Percentiles rank a stretch among this genome's conserved stretches.
Evolutionary conservation across 2,329 filamentous ascomycete species (phyloP).

Genomic region (Ophiobolus disseminans): DNA sequence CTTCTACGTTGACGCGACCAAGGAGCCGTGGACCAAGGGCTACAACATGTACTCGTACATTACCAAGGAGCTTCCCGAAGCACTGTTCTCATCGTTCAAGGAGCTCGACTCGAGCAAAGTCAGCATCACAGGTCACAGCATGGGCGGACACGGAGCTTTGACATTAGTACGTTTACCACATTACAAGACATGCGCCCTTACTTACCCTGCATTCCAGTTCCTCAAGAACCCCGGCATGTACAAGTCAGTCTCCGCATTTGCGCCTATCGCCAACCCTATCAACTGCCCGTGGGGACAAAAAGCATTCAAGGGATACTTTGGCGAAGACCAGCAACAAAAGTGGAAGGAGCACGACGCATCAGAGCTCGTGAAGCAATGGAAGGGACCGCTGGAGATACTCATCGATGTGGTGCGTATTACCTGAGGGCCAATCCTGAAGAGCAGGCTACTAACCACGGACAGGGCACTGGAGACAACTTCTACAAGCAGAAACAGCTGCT

Average conservation of each 20-base stretch:
- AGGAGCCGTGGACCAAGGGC: slow-evolving; percentile 73
- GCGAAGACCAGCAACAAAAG: slow-evolving; percentile 71
- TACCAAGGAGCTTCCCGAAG: slow-evolving; percentile 80
- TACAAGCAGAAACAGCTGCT: slow-evolving; percentile 93
- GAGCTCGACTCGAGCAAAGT: slow-evolving; percentile 74
- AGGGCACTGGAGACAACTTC: slow-evolving; percentile 94
- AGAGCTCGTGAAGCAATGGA: slow-evolving; percentile 81
- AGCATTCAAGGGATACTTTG: slow-evolving; percentile 91
- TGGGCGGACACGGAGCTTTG: slow-evolving; percentile 96
- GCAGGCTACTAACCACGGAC: slow-evolving; percentile 6
- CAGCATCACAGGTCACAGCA: slow-evolving; percentile 90
- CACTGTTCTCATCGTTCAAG: slow-evolving; percentile 74
- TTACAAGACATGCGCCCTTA: background rate
- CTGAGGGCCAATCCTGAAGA: background rate
- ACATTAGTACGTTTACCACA: slow-evolving; percentile 64
- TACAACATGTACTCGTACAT: slow-evolving; percentile 98
- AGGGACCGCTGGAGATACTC: slow-evolving; percentile 74
- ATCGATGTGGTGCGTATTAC: slow-evolving; percentile 78
- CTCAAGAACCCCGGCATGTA: slow-evolving; percentile 91
- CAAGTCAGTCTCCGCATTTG: slow-evolving; percentile 86
- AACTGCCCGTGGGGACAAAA: slow-evolving; percentile 94
- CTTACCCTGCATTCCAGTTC: slow-evolving; percentile 59
- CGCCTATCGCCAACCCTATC: slow-evolving; percentile 85
- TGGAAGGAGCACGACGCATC: slow-evolving; percentile 94
- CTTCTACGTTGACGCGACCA: slow-evolving; percentile 91